A percentile compares a stretch with the other conserved stretches of the same genome.
These are phyloP conservation scores for Dendrobium huoshanense DNA, from an alignment of 106 monocot genomes.

Conservation along the genomic window DNA sequence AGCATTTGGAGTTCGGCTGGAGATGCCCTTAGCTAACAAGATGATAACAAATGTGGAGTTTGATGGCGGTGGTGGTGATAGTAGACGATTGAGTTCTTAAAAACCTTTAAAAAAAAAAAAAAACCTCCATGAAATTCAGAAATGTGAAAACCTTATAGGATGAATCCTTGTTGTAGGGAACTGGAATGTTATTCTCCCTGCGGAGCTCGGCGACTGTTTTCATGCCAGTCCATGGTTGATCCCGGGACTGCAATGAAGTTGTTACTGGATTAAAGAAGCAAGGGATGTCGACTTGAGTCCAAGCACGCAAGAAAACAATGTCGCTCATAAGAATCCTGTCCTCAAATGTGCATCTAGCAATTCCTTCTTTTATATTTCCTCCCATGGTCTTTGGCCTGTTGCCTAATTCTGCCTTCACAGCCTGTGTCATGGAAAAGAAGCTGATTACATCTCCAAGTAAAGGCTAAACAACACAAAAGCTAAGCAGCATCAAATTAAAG, in stretches of 20 bases:
- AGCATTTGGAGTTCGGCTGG: too few species aligned
- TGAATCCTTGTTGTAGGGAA: constrained; percentile 86
- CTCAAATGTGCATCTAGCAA: constrained; percentile 94
- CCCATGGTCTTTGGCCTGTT: constrained; percentile 42
- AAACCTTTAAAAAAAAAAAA: too few species aligned
- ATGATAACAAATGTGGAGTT: too few species aligned
- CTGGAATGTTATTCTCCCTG: constrained; percentile 54
- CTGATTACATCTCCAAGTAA: not conserved
- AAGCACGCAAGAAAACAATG: constrained; percentile 89
- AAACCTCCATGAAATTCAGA: not conserved
- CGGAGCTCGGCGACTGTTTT: constrained; percentile 81
- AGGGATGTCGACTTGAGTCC: constrained; percentile 81
- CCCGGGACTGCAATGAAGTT: constrained; percentile 59
- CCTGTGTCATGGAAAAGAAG: constrained; percentile 25
- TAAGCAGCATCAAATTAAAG: not conserved
- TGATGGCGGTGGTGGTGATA: too few species aligned
- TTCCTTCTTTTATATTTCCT: constrained; percentile 74
- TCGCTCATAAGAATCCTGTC: constrained; percentile 96
- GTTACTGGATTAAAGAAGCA: constrained; percentile 79
- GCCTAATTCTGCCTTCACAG: constrained; percentile 57
- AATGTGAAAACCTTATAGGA: constrained; percentile 62
- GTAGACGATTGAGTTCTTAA: too few species aligned
- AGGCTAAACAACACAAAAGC: not conserved
- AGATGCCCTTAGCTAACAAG: too few species aligned
- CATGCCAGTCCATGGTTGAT: constrained; percentile 77